Evolutionary conservation across 352 stramenopile genomes (phyloP), one percentile per base, ranked within the genome.

Genomic region (Phytophthora capsici): DNA sequence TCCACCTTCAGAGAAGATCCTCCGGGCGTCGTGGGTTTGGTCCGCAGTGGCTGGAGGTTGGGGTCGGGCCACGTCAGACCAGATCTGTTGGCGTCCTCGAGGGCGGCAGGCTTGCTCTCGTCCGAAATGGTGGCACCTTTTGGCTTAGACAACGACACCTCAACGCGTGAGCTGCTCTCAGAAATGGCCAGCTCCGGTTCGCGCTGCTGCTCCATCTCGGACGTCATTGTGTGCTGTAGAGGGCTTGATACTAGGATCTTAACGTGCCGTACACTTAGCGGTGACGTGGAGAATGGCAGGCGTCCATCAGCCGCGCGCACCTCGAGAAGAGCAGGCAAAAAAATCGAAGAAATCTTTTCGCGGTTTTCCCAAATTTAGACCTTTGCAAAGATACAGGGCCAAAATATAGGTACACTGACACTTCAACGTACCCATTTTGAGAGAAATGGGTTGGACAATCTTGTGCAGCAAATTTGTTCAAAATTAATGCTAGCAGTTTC

Each of bases 271-370:
- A 22, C 37, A 26, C 32, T 28, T 28, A 63, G 67, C 56, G 25
- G 32, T 47, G 37, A 57, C 34, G 61, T 28, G 46, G 25, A 44
- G 66, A 71, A 73, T 74, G 69, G 64, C 59, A 59, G 32, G 61
- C 51, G 56, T 69, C 60, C 65, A 77, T 69, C 49, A 50, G 58
- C 25, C 13, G 17, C 20, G 32, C 25, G 50, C 25, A 25, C 13
- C 17, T 17, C 17, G 17, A 17, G 38, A 34, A 45, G 26, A 32
- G 40, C 22, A 30, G 48, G 56, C 38, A 65, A 71, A 49, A 77
- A 78, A 58, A 74, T 72, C 57, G 66, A 71, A 72, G 63, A 76
- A 76, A 76, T 75, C 67, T 75, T 75, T 66, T 66, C 20, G 13
- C 2, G 3, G 2, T 37, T 69, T 65, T 66, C 8, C 17, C 40